Evolutionary conservation across 2,329 filamentous ascomycete species (phyloP), one percentile per base, ranked within the genome.

Genomic region (Sphaerostilbella broomeana): DNA sequence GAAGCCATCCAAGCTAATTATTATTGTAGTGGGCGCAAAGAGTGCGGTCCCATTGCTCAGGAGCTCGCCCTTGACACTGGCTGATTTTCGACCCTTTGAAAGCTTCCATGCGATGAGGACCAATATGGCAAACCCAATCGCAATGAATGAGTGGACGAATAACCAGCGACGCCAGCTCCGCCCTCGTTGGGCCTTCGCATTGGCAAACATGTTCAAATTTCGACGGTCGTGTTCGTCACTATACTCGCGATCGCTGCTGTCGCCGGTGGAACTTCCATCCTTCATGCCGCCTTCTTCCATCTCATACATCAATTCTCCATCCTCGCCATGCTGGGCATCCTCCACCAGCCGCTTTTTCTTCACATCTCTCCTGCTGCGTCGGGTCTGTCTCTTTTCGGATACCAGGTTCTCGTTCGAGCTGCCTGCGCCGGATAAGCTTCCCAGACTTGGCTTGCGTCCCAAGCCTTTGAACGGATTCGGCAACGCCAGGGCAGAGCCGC

Each of bases 1-100:
- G 66, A 98, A 97, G 4, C 92, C 92, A 61, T 98, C 92, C 13
- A 98, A 73, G 31, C 89, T 95, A 56, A 98, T 85, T 38, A 97
- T 71, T 43, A 98, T 84, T 2, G 92, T 95, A 0, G 92, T 98
- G 1, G 89, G 88, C 8, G 80, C 83, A 58, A 97, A 98, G 4
- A 86, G 66, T 2, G 88, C 84, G 0, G 88, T 94, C 38, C 92
- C 92, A 59, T 98, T 98, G 66, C 73, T 81, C 44, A 74, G 53
- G 16, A 75, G 50, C 19, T 46, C 51, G 32, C 61, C 57, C 29
- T 57, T 52, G 11, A 45, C 40, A 13, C 48, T 45, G 1, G 47
- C 49, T 11, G 52, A 58, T 44, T 63, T 69, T 36, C 63, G 65
- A 44, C 63, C 62, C 27, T 70, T 56, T 7, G 75, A 76, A 24